Evolutionary conservation across 768 basidiomycete species (phyloP), one percentile per base, ranked within the genome.

Genomic region (Auriscalpium vulgare): DNA sequence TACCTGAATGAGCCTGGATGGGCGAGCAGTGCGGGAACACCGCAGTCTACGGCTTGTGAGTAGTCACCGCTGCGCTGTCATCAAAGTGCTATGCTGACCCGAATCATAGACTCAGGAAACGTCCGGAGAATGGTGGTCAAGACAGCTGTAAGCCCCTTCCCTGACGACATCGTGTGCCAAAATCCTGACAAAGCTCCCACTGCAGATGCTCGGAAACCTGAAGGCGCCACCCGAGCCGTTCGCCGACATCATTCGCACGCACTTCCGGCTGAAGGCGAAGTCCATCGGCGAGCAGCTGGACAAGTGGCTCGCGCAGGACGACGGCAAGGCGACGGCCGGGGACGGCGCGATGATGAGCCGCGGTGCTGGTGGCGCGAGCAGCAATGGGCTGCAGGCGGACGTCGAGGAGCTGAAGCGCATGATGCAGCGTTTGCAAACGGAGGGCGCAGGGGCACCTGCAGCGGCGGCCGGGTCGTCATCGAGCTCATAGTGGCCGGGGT

Each of bases 1-100:
- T 95, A 94, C 67, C 69, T 93, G 58, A 95, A 95, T 62, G 94
- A 97, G 68, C 94, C 94, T 17, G 92, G 88, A 23, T 91, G 89
- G 89, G 85, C 89, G 19, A 71, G 71, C 44, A 79, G 81, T 55
- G 82, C 77, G 14, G 91, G 91, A 29, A 87, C 84, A 23, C 78
- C 88, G 2, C 79, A 82, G 60, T 93, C 91, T 36, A 77, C 75
- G 63, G 83, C 87, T 48, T 94, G 91, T 93, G 69, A 69, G 82
- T 69, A 29, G 29, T 19, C 49, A 0, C 52, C 17, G 36, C 38
- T 29, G 14, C 44, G n/a, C 29, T 44, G 36, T 23, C 50, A 36
- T 37, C 23, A 17, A n/a, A 23, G n/a, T 55, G 40, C 53, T 21
- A 13, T 38, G 36, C 61, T 64, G 10, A 69, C 21, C 8, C 43